Percentiles rank a stretch among this genome's conserved stretches.
phyloP scores from a whole-genome alignment of 2,329 filamentous ascomycete genomes.

The Trichoderma gracile region DNA sequence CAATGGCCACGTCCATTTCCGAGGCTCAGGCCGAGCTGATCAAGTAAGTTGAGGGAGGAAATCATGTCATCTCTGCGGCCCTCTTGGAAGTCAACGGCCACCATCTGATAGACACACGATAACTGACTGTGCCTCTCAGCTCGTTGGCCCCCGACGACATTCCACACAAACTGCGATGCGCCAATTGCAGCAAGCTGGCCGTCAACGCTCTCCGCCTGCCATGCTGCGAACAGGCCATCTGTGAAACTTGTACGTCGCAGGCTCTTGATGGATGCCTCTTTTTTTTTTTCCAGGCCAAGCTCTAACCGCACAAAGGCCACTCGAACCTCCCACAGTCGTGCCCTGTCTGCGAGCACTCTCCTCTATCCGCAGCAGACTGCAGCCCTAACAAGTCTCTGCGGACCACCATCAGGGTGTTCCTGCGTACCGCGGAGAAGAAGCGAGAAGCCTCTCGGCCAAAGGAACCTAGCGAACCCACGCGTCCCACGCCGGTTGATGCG shows the following conservation, averaged over 20 bases:
- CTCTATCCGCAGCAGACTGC: conserved; percentile 82
- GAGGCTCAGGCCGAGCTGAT: conserved; percentile 61
- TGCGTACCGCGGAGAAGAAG: conserved; percentile 90
- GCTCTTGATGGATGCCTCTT: conserved; percentile 8
- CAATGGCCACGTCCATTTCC: conserved; percentile 43
- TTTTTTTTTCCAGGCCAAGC: background rate
- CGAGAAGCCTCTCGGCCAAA: conserved; percentile 64
- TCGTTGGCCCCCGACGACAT: conserved; percentile 80
- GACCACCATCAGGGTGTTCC: conserved; percentile 86
- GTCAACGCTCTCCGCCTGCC: conserved; percentile 88
- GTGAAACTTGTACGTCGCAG: conserved; percentile 70
- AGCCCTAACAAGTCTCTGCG: conserved; percentile 87
- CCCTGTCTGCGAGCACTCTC: conserved; percentile 89
- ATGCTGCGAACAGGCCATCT: conserved; percentile 94
- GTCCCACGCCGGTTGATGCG: conserved; percentile 46
- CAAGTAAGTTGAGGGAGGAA: conserved; percentile 49
- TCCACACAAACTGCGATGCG: conserved; percentile 94
- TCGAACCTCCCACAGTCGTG: conserved; percentile 74
- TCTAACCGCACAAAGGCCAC: conserved; percentile 59
- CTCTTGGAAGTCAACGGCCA: too few species aligned
- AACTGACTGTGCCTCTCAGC: conserved; percentile 47
- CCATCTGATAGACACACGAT: background rate
- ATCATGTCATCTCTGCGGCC: too few species aligned
- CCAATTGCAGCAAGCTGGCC: conserved; percentile 86
- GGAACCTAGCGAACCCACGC: conserved; percentile 45